phyloP scores from a whole-genome alignment of 2,329 filamentous ascomycete genomes.

The Botrytis paeoniae region DNA sequence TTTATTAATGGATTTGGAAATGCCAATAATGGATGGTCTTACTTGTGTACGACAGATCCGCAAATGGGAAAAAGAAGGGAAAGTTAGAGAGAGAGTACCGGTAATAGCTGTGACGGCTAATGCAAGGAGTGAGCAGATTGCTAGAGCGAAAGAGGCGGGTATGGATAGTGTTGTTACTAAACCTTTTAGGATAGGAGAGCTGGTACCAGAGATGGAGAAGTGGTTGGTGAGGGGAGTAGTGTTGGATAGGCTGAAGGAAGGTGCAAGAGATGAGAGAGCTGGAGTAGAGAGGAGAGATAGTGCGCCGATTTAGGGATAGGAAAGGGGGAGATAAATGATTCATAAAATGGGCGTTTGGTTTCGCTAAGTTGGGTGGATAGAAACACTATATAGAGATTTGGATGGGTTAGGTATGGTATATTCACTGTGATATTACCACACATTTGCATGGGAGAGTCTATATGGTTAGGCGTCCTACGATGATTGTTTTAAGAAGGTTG shows the following conservation, averaged over 20 bases:
- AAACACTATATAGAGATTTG: not conserved
- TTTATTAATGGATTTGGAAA: slow-evolving; percentile 73
- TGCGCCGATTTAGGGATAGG: slow-evolving; percentile 2
- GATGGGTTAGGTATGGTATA: not conserved
- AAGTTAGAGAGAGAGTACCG: slow-evolving; percentile 45
- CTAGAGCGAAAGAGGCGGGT: slow-evolving; percentile 28
- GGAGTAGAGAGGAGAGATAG: slow-evolving; percentile 11
- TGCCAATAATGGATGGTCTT: slow-evolving; percentile 70
- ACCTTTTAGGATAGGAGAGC: slow-evolving; percentile 62
- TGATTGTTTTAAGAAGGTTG: not conserved
- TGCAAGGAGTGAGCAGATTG: slow-evolving; percentile 33
- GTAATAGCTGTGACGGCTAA: slow-evolving; percentile 38
- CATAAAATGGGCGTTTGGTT: not conserved
- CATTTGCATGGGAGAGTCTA: not conserved
- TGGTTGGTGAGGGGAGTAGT: slow-evolving; percentile 3
- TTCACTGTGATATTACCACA: not conserved
- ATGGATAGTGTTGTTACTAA: slow-evolving; percentile 67
- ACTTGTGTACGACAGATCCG: slow-evolving; percentile 64
- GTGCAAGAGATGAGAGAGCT: not conserved
- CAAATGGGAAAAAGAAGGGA: slow-evolving; percentile 51
- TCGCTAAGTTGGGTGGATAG: not conserved
- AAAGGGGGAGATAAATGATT: not conserved
- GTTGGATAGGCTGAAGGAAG: not conserved
- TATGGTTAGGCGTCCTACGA: not conserved
- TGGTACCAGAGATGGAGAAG: slow-evolving; percentile 56